Percentiles rank a stretch among this genome's conserved stretches.
Conservation (phyloP, 108 stramenopile genomes). For the Bacterosira constricta region DNA sequence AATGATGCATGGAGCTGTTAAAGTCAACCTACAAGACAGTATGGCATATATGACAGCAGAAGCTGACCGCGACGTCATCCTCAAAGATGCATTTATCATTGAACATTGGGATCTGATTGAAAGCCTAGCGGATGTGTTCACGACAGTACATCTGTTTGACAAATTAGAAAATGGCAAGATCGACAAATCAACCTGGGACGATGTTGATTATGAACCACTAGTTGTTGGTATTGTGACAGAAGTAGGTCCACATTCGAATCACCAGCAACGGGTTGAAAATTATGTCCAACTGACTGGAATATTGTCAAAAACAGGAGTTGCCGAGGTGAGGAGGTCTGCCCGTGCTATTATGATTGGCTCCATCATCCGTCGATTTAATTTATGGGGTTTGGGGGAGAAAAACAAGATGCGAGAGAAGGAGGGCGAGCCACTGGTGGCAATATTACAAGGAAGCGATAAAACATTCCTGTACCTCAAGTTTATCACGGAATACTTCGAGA, state of each 20-base stretch:
- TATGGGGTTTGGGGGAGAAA: neutral
- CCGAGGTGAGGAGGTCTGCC: neutral
- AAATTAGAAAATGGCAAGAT: no score
- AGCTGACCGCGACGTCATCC: neutral
- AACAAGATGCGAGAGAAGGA: neutral
- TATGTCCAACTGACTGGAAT: neutral
- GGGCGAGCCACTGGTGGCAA: neutral
- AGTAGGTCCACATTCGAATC: neutral
- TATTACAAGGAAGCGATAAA: neutral
- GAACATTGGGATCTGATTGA: neutral
- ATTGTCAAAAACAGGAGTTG: neutral
- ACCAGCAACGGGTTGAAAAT: constrained; percentile 10
- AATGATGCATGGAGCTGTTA: neutral
- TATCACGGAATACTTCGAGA: neutral
- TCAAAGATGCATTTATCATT: neutral
- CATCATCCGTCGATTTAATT: neutral
- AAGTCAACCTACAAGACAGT: no score
- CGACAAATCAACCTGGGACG: neutral
- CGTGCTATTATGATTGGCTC: neutral
- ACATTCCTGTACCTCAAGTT: neutral
- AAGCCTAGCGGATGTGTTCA: neutral
- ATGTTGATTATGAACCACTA: neutral
- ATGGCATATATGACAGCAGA: no score
- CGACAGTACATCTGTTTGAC: no score
- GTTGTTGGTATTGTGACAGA: neutral